phyloP scores from a whole-genome alignment of 192 early-diverging fungal species.

The Chytriomyces confervae region DNA sequence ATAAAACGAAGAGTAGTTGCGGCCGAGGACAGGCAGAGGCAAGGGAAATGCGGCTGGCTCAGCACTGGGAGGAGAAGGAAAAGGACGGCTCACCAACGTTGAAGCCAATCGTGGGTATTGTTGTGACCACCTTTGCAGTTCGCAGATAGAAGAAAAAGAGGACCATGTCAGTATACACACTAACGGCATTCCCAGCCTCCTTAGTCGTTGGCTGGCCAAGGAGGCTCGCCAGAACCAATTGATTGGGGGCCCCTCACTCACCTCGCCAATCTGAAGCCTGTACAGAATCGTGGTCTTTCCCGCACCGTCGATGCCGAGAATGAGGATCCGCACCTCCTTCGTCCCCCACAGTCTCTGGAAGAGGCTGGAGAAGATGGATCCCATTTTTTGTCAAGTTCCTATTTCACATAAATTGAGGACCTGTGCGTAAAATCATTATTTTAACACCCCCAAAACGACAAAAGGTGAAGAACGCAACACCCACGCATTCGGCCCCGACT shows the following conservation, averaged over 20 bases:
- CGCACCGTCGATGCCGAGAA: constrained; percentile 94
- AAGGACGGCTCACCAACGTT: constrained; percentile 55
- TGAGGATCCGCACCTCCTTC: constrained; percentile 95
- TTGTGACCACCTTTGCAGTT: constrained; percentile 69
- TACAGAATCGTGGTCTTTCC: constrained; percentile 98
- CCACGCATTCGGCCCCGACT: no score
- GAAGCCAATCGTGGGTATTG: constrained; percentile 89
- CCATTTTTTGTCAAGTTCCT: constrained; percentile 52
- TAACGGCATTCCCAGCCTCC: no score
- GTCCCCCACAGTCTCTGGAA: constrained; percentile 86
- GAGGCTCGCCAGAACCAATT: background rate
- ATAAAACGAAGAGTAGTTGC: no score
- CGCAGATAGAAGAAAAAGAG: background rate
- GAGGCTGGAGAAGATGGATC: constrained; percentile 74
- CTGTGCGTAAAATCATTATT: background rate
- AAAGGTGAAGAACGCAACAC: no score
- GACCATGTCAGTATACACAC: background rate
- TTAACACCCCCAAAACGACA: background rate
- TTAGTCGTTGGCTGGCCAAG: no score
- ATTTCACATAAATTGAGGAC: no score
- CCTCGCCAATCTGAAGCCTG: constrained; percentile 94
- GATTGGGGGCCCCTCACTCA: constrained; percentile 37
- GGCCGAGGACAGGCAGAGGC: no score
- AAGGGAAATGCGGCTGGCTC: no score
- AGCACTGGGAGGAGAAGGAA: background rate